Evolutionary conservation across 768 basidiomycete genomes (phyloP).

Genomic region (Trametes cinnabarina): DNA sequence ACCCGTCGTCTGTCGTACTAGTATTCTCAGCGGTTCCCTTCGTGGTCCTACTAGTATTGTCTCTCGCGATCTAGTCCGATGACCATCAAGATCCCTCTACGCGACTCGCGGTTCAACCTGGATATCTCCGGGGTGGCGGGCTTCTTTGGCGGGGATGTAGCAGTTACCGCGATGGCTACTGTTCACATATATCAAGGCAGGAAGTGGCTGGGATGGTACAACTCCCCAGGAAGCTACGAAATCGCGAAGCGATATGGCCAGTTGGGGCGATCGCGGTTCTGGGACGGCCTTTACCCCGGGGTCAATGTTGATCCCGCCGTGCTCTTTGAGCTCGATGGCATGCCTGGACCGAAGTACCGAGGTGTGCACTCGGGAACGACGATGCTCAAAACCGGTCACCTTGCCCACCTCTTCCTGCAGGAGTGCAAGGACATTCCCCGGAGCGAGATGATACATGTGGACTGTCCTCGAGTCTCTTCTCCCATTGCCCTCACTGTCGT

Average conservation of each 20-base stretch:
- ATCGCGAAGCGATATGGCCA: constrained; percentile 18
- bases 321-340: constrained; percentile 15
- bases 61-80: not conserved
- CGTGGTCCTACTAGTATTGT: too few species aligned
- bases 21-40: too few species aligned
- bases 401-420: constrained; percentile 10
- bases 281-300: constrained; percentile 18
- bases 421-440: constrained; percentile 4
- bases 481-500: constrained; percentile 7
- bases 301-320: constrained; percentile 16
- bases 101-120: constrained; percentile 10
- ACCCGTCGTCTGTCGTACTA: too few species aligned
- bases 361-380: constrained; percentile 15
- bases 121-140: constrained; percentile 16
- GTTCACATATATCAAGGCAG: constrained; percentile 16
- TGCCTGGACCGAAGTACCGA: constrained; percentile 8
- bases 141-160: constrained; percentile 17
- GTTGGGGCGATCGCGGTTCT: constrained; percentile 15
- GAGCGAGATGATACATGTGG: not conserved
- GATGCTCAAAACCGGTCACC: constrained; percentile 13
- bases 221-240: constrained; percentile 17
- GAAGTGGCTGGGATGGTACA: constrained; percentile 20
- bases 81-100: constrained; percentile 1
- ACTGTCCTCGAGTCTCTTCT: not conserved
- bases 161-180: constrained; percentile 15